Percentiles rank a stretch among this genome's conserved stretches.
These are phyloP conservation scores for Moesziomyces sp. DNA, from an alignment of 1,284 basidiomycete genomes.

Conservation along the genomic window DNA sequence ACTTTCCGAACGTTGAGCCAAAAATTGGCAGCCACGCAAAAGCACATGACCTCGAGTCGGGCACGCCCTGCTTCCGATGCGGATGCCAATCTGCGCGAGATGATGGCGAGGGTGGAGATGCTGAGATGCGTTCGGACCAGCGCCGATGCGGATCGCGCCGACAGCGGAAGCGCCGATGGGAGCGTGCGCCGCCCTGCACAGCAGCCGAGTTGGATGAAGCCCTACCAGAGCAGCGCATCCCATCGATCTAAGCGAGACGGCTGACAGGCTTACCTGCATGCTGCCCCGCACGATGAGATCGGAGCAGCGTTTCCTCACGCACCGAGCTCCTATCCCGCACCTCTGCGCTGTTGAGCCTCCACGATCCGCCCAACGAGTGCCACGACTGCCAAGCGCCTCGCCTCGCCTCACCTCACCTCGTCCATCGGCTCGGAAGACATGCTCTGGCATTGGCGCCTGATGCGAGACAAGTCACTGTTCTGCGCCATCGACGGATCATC, in stretches of 20 bases:
- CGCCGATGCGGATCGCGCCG: no score
- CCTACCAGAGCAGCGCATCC: background rate
- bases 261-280: slow-evolving; percentile 8
- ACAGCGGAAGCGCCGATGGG: no score
- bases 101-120: background rate
- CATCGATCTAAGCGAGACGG: slow-evolving; percentile 16
- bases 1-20: no score
- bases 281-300: background rate
- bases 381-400: no score
- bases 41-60: slow-evolving; percentile 6
- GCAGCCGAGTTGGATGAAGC: slow-evolving; percentile 11
- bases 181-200: background rate
- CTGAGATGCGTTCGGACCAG: no score
- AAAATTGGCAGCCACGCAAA: no score
- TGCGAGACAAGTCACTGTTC: no score
- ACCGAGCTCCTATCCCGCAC: slow-evolving; percentile 15
- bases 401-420: no score
- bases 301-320: background rate
- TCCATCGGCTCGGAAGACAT: no score
- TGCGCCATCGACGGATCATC: no score
- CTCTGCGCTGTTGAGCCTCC: background rate
- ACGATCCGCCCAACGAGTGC: no score
- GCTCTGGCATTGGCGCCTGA: no score
- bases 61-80: background rate
- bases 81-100: slow-evolving; percentile 7